These are phyloP conservation scores for Amaranthus tricolor DNA, from an alignment of 179 eudicot genomes.

Conservation along the genomic window DNA sequence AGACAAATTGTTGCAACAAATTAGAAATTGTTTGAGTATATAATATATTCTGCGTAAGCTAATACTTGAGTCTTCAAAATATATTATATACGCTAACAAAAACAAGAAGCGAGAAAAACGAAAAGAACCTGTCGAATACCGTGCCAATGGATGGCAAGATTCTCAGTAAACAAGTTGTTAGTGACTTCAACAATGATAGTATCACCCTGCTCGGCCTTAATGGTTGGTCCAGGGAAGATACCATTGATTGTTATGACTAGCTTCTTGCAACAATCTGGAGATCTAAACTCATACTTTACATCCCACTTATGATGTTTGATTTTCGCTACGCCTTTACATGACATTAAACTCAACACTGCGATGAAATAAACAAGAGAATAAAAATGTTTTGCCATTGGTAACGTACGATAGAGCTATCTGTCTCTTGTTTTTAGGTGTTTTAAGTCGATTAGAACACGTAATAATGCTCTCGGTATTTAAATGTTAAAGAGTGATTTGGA, in stretches of 20 bases:
- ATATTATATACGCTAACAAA: too few relatives aligned
- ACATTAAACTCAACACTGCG: slow-evolving; percentile 3
- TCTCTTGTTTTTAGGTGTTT: too few relatives aligned
- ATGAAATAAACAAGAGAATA: background rate
- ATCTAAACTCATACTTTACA: slow-evolving; percentile 65
- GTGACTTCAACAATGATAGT: slow-evolving; percentile 65
- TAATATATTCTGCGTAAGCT: too few relatives aligned
- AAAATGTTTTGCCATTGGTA: too few relatives aligned
- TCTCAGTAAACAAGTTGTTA: slow-evolving; percentile 55
- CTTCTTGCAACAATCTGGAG: slow-evolving; percentile 70
- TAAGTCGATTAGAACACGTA: too few relatives aligned
- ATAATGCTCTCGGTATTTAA: too few relatives aligned
- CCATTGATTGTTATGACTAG: slow-evolving; percentile 66
- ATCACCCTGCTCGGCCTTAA: slow-evolving; percentile 64
- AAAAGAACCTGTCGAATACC: slow-evolving; percentile 60
- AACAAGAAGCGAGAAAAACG: background rate
- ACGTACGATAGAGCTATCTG: too few relatives aligned
- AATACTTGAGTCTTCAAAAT: too few relatives aligned
- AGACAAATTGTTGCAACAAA: too few relatives aligned
- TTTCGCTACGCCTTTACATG: slow-evolving; percentile 36
- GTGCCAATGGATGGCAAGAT: slow-evolving; percentile 82
- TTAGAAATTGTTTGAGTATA: too few relatives aligned
- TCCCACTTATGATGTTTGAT: slow-evolving; percentile 54
- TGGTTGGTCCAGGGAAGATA: slow-evolving; percentile 65
- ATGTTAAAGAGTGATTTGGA: too few relatives aligned